Evolutionary conservation across 352 stramenopile genomes (phyloP).

Genomic region (Phytopythium cucurbitacearum): DNA sequence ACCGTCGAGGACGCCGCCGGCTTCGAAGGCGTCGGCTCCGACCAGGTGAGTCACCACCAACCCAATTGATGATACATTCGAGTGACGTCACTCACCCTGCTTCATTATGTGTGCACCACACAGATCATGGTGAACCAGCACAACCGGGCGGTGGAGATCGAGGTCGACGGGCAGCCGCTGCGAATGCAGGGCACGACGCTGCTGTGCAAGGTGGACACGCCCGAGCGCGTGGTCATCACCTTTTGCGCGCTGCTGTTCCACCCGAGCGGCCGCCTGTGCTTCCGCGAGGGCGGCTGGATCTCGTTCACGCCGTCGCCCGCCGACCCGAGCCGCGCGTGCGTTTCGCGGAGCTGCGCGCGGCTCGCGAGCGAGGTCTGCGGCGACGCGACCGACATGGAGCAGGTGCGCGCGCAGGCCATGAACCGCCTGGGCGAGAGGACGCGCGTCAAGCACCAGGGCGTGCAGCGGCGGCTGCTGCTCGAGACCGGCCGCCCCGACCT

Average conservation of each 20-base stretch:
- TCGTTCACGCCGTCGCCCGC: neutral
- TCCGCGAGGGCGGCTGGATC: constrained; percentile 1
- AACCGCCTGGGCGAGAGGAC: neutral
- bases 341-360: neutral
- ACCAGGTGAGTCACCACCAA: too few relatives aligned
- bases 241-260: constrained; percentile 1
- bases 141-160: neutral
- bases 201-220: neutral
- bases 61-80: too few relatives aligned
- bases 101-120: too few relatives aligned
- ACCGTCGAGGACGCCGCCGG: too few relatives aligned
- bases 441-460: neutral
- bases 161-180: neutral
- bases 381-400: neutral
- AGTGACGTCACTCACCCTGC: too few relatives aligned
- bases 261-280: neutral
- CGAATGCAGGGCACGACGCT: neutral
- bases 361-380: neutral
- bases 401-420: neutral
- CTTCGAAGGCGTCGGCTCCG: too few relatives aligned
- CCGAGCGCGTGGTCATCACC: neutral
- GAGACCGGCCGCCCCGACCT: neutral
- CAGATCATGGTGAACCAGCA: too few relatives aligned
- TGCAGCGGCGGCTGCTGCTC: neutral
- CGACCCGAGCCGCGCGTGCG: neutral